Evolutionary conservation across 768 basidiomycete genomes (phyloP), one percentile per base, ranked within the genome.

Genomic region (Boletus pseudo-olivaceus): DNA sequence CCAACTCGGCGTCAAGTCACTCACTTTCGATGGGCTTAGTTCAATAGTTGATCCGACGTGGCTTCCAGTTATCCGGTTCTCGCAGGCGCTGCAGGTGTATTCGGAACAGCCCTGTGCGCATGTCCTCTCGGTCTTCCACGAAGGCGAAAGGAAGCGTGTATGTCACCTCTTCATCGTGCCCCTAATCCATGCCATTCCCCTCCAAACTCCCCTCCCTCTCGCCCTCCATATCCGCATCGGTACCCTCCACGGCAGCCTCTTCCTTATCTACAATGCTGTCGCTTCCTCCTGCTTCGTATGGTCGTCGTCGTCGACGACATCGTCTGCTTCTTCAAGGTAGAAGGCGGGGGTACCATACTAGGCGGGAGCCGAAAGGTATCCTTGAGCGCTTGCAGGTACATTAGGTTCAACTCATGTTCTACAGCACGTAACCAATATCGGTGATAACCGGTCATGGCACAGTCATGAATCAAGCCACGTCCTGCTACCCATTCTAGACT

Each of bases 111-210:
- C 11, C 71, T 57, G 57, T 77, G 72, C 1, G 71, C 69, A 39
- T 76, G 68, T 40, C 74, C 69, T 56, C 73, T 60, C 40, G 79
- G 71, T 54, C 73, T 61, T 44, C 72, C 69, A 55, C 78, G 58
- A 51, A 73, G 54, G 26, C 75, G 63, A 38, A 67, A 63, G 5
- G 65, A 65, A 27, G 70, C 56, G 46, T 59, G 67, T 48, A 61
- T 65, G 7, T 73, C 72, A 37, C 70, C n/a, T 66, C 70, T 4
- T 67, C 68, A 30, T 69, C 70, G 15, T 68, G 64, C 5, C 61
- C 61, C 4, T 71, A 73, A 27, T 62, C 62, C 17, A 58, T 57
- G 1, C 65, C 68, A 46, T 72, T 72, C 49, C 64, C 72, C 26
- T 65, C 72, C 38, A 59, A 53, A 8, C 69, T 63, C 0, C 67